Percentiles rank a stretch among this genome's conserved stretches.
These are phyloP conservation scores for Tetragonia tetragonoides DNA, from an alignment of 148 eudicot species.

Conservation along the genomic window DNA sequence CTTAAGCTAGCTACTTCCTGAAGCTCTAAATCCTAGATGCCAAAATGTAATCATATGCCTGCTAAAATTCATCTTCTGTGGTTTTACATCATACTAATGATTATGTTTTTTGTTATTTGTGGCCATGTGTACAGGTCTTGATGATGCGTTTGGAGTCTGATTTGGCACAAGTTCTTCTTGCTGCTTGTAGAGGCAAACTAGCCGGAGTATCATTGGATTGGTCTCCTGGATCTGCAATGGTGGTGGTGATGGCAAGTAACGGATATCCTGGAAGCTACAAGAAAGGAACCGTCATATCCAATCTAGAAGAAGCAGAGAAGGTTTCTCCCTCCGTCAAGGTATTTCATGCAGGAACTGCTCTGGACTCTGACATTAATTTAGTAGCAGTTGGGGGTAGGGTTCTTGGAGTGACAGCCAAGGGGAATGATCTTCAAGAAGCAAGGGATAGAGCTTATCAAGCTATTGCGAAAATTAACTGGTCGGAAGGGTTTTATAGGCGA, in stretches of 20 bases:
- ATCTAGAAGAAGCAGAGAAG: conserved; percentile 66
- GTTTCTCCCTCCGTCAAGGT: conserved; percentile 67
- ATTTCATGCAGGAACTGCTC: conserved; percentile 87
- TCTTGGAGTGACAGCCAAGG: conserved; percentile 87
- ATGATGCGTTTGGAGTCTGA: conserved; percentile 93
- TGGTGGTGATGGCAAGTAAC: conserved; percentile 94
- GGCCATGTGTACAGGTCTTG: conserved; percentile 46
- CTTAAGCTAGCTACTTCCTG: not conserved
- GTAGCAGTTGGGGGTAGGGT: conserved; percentile 90
- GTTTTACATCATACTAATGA: not conserved
- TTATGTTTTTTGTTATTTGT: not conserved
- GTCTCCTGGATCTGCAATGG: conserved; percentile 93
- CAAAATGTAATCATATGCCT: not conserved
- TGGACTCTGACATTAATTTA: conserved; percentile 59
- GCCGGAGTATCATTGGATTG: conserved; percentile 60
- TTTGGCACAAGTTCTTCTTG: conserved; percentile 76
- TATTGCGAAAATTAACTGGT: conserved; percentile 63
- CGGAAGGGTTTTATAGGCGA: conserved; percentile 70
- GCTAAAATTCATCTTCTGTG: not conserved
- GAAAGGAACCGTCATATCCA: conserved; percentile 67
- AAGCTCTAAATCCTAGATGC: not conserved
- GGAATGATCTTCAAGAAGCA: conserved; percentile 75
- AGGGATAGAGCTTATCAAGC: conserved; percentile 72
- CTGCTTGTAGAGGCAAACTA: conserved; percentile 79
- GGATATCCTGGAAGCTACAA: conserved; percentile 87